A percentile compares a stretch with the other conserved stretches of the same genome.
These are phyloP conservation scores for Takakia lepidozioides DNA, from an alignment of 225 moss, liverwort and hornwort species.

Conservation along the genomic window DNA sequence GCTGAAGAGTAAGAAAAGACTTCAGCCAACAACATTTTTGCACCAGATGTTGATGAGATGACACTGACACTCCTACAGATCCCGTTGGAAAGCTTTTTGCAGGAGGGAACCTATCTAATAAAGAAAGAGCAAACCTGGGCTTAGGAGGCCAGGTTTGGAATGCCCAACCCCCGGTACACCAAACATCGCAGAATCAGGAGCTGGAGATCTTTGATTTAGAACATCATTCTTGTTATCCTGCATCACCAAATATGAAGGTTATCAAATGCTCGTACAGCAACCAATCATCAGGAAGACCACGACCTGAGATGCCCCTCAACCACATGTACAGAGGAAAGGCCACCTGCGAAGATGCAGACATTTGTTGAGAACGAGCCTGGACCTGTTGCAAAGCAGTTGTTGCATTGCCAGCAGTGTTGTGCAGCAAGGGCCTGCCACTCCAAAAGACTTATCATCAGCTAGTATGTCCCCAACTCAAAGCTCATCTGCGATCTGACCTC, in stretches of 20 bases:
- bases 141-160: conserved; percentile 83
- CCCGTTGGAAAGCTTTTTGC: too few species aligned
- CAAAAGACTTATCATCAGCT: too few species aligned
- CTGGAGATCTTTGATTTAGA: conserved; percentile 81
- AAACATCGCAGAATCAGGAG: conserved; percentile 87
- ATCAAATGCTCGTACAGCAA: too few species aligned
- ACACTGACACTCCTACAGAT: too few species aligned
- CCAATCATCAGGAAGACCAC: too few species aligned
- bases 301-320: too few species aligned
- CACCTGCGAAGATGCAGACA: conserved; percentile 92
- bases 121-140: conserved; percentile 60
- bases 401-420: conserved; percentile 47
- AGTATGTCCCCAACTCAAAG: too few species aligned
- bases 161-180: conserved; percentile 94
- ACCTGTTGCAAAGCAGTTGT: conserved; percentile 94
- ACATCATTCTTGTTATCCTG: conserved; percentile 95
- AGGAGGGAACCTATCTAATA: too few species aligned
- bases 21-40: too few species aligned
- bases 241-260: conserved; percentile 9
- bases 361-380: conserved; percentile 78
- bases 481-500: too few species aligned
- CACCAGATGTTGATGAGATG: too few species aligned
- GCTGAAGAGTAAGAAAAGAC: too few species aligned
- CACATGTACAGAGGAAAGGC: conserved; percentile 2
- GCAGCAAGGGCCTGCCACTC: conserved; percentile 63